phyloP scores from a whole-genome alignment of 495 filamentous ascomycete genomes.

The Tuber aestivum region DNA sequence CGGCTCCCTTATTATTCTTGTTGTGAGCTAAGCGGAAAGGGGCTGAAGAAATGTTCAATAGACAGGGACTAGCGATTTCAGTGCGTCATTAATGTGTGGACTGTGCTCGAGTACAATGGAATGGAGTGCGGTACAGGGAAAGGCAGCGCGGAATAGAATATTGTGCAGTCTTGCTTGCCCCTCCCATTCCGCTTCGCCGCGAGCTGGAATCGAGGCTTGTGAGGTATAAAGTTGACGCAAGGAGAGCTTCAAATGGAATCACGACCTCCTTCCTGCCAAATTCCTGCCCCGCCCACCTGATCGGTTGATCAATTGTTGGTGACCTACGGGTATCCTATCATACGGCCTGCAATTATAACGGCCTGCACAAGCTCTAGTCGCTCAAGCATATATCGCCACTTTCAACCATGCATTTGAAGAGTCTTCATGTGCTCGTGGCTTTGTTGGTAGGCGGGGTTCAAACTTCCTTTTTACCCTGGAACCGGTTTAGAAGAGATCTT shows the following conservation, averaged over 20 bases:
- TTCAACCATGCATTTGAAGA: slow-evolving; percentile 6
- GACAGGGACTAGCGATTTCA: background rate
- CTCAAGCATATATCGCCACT: slow-evolving; percentile 8
- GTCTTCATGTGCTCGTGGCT: slow-evolving; percentile 9
- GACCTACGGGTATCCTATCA: background rate
- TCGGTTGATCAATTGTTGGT: background rate
- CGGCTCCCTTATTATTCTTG: background rate
- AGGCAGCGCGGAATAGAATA: background rate
- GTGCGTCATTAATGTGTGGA: background rate
- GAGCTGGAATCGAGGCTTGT: background rate
- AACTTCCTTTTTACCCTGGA: slow-evolving; percentile 18
- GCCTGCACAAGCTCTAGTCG: background rate
- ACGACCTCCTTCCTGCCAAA: slow-evolving; percentile 2
- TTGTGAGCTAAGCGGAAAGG: background rate
- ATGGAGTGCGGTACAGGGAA: background rate
- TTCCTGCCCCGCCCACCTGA: background rate
- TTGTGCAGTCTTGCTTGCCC: background rate
- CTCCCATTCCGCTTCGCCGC: background rate
- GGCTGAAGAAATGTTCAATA: background rate
- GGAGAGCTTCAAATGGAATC: slow-evolving; percentile 11
- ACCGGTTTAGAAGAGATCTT: slow-evolving; percentile 20
- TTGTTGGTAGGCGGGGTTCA: slow-evolving; percentile 20
- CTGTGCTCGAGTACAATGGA: background rate
- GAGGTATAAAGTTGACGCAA: slow-evolving; percentile 24
- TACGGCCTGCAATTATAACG: background rate